phyloP scores from a whole-genome alignment of 306 rosid species.

The Chamaecrista fasciculata region DNA sequence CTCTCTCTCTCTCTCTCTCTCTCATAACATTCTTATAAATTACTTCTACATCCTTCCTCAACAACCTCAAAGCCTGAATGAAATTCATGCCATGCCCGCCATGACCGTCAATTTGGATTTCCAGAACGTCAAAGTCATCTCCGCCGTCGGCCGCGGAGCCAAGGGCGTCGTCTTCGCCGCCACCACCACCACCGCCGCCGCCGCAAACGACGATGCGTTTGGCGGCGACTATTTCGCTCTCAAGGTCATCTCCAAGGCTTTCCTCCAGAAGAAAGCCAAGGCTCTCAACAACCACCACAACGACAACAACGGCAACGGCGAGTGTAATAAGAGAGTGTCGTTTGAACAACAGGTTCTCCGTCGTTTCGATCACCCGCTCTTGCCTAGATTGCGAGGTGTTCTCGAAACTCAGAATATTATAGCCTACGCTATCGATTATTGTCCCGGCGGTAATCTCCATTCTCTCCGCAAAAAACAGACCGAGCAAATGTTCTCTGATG shows the following conservation, averaged over 20 bases:
- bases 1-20: no score
- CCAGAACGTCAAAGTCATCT: conserved; percentile 43
- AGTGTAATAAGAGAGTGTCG: conserved; percentile 51
- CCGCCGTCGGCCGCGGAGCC: conserved; percentile 94
- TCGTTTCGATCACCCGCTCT: conserved; percentile 61
- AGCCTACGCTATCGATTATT: conserved; percentile 72
- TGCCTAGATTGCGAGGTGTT: conserved; percentile 65
- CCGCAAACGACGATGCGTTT: conserved; percentile 9
- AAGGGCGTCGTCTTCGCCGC: conserved; percentile 83
- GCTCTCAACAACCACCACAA: conserved; percentile 3
- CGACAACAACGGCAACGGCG: conserved; percentile 32
- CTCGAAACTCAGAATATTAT: conserved; percentile 52
- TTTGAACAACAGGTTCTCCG: conserved; percentile 72
- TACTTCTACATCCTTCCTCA: no score
- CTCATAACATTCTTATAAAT: no score
- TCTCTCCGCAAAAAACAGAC: conserved; percentile 58
- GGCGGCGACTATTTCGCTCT: conserved; percentile 52
- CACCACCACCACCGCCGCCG: conserved; percentile 34
- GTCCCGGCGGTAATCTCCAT: conserved; percentile 80
- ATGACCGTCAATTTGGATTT: conserved; percentile 36
- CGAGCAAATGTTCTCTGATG: conserved; percentile 71
- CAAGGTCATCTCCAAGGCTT: conserved; percentile 64
- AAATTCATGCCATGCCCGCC: not conserved
- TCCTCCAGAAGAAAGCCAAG: conserved; percentile 46
- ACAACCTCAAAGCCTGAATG: no score